phyloP scores from a whole-genome alignment of 805 yeast species.

The Ogataea methanolica region DNA sequence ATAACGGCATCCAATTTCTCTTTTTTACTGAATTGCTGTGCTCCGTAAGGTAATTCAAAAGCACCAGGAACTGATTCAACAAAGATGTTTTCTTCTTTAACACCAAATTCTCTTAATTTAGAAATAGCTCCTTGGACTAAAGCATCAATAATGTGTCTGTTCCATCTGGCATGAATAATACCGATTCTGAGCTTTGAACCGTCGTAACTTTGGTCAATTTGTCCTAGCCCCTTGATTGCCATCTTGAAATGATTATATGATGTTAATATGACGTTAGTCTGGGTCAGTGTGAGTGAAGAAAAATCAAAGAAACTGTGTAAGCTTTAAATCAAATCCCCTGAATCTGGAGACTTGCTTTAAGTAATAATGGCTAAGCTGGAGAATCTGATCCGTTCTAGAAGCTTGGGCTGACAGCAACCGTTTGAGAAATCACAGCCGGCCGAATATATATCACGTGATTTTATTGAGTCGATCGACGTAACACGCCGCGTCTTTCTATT shows the following conservation, averaged over 20 bases:
- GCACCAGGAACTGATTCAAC: constrained; percentile 93
- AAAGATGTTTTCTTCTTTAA: constrained; percentile 67
- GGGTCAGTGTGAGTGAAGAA: too few relatives aligned
- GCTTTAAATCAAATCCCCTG: too few relatives aligned
- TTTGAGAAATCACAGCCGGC: too few relatives aligned
- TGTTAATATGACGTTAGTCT: too few relatives aligned
- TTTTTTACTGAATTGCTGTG: constrained; percentile 47
- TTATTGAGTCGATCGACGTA: too few relatives aligned
- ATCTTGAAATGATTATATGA: constrained; percentile 2
- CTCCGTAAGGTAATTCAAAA: constrained; percentile 86
- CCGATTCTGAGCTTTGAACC: constrained; percentile 66
- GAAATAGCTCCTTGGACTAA: constrained; percentile 73
- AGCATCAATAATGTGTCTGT: constrained; percentile 66
- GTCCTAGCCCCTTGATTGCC: constrained; percentile 83
- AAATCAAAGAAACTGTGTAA: too few relatives aligned
- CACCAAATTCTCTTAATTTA: constrained; percentile 61
- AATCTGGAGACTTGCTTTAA: too few relatives aligned
- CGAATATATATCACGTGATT: too few relatives aligned
- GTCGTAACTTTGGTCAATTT: constrained; percentile 41
- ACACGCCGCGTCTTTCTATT: too few relatives aligned
- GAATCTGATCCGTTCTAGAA: too few relatives aligned
- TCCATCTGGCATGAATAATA: constrained; percentile 97
- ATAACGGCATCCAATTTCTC: constrained; percentile 74
- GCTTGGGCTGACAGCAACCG: too few relatives aligned
- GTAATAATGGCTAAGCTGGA: too few relatives aligned